phyloP scores from a whole-genome alignment of 768 basidiomycete species.

The Termitomyces sp. region DNA sequence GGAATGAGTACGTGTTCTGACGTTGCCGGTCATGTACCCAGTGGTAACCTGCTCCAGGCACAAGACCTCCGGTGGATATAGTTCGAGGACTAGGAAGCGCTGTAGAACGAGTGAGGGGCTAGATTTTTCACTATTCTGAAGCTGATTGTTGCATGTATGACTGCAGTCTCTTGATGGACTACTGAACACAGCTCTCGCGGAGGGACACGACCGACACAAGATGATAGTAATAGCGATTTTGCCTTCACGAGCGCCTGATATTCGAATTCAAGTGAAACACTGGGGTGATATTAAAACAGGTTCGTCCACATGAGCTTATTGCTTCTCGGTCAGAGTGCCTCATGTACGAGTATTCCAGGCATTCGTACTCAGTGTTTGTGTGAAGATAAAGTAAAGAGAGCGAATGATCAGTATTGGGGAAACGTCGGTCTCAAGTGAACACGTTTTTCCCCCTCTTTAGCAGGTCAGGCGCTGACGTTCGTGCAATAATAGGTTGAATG shows the following conservation, averaged over 20 bases:
- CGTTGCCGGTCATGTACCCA: not conserved
- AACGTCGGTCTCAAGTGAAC: slow-evolving; percentile 51
- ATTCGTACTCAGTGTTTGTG: slow-evolving; percentile 41
- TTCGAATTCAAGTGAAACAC: slow-evolving; percentile 42
- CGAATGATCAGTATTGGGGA: slow-evolving; percentile 47
- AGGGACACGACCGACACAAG: not conserved
- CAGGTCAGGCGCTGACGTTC: not conserved
- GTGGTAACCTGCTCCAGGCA: not conserved
- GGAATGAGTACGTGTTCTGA: slow-evolving; percentile 9
- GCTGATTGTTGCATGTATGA: not conserved
- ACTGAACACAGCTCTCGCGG: slow-evolving; percentile 1
- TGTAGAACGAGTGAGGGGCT: slow-evolving; percentile 5
- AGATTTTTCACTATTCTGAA: not conserved
- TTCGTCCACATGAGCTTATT: not conserved
- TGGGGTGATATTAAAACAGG: slow-evolving; percentile 43
- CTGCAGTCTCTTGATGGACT: slow-evolving; percentile 3
- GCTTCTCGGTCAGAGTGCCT: not conserved
- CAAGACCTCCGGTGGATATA: not conserved
- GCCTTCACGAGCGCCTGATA: slow-evolving; percentile 39
- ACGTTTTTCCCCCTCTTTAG: not conserved
- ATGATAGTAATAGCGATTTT: slow-evolving; percentile 46
- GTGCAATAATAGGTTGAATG: slow-evolving; percentile 37
- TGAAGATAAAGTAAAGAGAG: slow-evolving; percentile 23
- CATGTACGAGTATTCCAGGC: slow-evolving; percentile 15
- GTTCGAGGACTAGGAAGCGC: slow-evolving; percentile 4